These are phyloP conservation scores for Penicillium atrosanguineum DNA, from an alignment of 495 filamentous ascomycete species.

Conservation along the genomic window DNA sequence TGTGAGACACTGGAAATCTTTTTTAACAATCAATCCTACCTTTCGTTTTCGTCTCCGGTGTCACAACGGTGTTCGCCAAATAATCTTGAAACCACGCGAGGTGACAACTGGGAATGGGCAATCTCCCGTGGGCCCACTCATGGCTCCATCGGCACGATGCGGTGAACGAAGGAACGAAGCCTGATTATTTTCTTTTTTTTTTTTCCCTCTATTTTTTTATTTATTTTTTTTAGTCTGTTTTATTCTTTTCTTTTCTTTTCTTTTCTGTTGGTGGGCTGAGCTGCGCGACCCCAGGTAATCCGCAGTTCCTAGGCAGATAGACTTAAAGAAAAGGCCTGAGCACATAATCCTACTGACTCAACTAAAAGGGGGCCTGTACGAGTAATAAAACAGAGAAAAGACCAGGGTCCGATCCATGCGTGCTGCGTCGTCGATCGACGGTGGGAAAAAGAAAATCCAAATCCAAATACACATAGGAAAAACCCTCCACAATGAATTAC, in stretches of 20 bases:
- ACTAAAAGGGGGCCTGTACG: slow-evolving; percentile 5
- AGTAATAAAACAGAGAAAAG: not conserved
- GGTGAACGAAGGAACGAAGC: slow-evolving; percentile 12
- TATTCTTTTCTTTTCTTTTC: not conserved
- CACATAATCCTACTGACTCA: slow-evolving; percentile 10
- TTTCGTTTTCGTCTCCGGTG: not conserved
- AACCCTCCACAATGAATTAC: not conserved
- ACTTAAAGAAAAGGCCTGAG: not conserved
- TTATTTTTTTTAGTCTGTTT: slow-evolving; percentile 1
- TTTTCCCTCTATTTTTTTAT: slow-evolving; percentile 1
- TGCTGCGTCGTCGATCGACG: slow-evolving; percentile 32
- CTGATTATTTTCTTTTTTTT: slow-evolving; percentile 4
- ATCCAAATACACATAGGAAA: slow-evolving; percentile 8
- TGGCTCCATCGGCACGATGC: slow-evolving; percentile 28
- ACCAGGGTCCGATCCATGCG: slow-evolving; percentile 21
- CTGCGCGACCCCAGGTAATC: not conserved
- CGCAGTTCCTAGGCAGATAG: not conserved
- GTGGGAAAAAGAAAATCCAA: slow-evolving; percentile 5
- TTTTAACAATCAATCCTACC: not conserved
- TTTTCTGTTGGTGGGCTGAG: too few relatives aligned
- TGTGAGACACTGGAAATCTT: not conserved
- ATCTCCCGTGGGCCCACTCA: slow-evolving; percentile 32
- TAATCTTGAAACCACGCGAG: slow-evolving; percentile 32
- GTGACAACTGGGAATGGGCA: slow-evolving; percentile 29
- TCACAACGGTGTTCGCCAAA: slow-evolving; percentile 3